phyloP scores from a whole-genome alignment of 805 yeast species.

The Spathaspora gorwiae region DNA sequence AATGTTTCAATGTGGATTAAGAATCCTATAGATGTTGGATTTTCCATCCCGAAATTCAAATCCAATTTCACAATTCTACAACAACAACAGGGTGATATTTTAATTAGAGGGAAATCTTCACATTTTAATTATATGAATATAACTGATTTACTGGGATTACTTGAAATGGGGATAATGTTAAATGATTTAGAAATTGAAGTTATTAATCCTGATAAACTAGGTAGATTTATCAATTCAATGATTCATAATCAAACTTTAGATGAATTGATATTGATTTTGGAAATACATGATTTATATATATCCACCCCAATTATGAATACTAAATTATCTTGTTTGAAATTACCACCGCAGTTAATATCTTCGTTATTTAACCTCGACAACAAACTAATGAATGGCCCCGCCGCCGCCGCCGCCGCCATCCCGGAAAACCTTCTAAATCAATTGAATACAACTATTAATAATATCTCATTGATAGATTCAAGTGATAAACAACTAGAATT shows the following conservation, averaged over 20 bases:
- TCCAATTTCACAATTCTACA: not conserved
- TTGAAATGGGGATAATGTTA: not conserved
- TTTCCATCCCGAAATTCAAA: slow-evolving; percentile 1
- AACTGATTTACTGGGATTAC: not conserved
- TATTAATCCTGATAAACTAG: slow-evolving; percentile 10
- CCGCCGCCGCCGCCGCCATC: not conserved
- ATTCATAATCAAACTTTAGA: not conserved
- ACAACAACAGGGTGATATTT: not conserved
- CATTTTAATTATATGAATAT: not conserved
- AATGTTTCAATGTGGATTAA: not conserved
- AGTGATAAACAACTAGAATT: slow-evolving; percentile 17
- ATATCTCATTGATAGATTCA: slow-evolving; percentile 24
- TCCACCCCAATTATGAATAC: slow-evolving; percentile 7
- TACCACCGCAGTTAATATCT: not conserved
- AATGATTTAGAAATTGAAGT: slow-evolving; percentile 7
- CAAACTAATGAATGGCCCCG: not conserved
- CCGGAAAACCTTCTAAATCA: slow-evolving; percentile 1
- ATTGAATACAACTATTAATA: slow-evolving; percentile 12
- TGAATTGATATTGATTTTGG: slow-evolving; percentile 6
- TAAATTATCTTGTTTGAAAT: not conserved
- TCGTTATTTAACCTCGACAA: not conserved
- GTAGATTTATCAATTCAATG: slow-evolving; percentile 11
- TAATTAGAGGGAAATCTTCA: not conserved
- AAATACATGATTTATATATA: slow-evolving; percentile 10
- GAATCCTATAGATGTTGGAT: not conserved